Conservation (phyloP, 352 stramenopile genomes). For the Pythium periplocum region DNA sequence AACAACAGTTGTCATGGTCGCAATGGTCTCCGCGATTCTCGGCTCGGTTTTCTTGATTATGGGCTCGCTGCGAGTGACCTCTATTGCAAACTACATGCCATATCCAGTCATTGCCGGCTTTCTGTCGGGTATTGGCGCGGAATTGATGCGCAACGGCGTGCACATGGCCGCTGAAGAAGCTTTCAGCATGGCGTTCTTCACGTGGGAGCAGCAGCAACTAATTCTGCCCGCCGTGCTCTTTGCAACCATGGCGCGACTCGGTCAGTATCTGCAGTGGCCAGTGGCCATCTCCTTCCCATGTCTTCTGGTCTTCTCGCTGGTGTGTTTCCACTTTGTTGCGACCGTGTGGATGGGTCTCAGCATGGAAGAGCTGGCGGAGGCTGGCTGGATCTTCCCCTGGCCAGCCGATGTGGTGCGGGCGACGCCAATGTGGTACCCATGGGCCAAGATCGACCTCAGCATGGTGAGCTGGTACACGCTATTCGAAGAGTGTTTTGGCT, state of each 20-base stretch:
- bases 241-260: conserved; percentile 42
- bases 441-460: conserved; percentile 56
- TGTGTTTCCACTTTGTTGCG: conserved; percentile 53
- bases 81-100: conserved; percentile 81
- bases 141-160: conserved; percentile 75
- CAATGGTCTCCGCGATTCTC: conserved; percentile 57
- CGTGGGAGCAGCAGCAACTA: conserved; percentile 42
- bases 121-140: conserved; percentile 69
- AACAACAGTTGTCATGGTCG: conserved; percentile 69
- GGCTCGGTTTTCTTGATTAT: conserved; percentile 63
- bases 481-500: conserved; percentile 47
- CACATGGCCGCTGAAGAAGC: conserved; percentile 68
- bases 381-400: conserved; percentile 66
- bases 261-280: conserved; percentile 52
- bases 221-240: conserved; percentile 59
- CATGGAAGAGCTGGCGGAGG: conserved; percentile 28
- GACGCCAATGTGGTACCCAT: conserved; percentile 78
- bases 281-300: conserved; percentile 73
- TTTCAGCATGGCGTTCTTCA: conserved; percentile 50
- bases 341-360: conserved; percentile 17
- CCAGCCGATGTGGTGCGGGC: conserved; percentile 45
- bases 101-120: conserved; percentile 82
- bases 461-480: conserved; percentile 60
- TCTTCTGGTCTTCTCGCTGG: conserved; percentile 47
- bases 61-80: conserved; percentile 64